phyloP scores from a whole-genome alignment of 768 basidiomycete species.

The Mycena rosella region DNA sequence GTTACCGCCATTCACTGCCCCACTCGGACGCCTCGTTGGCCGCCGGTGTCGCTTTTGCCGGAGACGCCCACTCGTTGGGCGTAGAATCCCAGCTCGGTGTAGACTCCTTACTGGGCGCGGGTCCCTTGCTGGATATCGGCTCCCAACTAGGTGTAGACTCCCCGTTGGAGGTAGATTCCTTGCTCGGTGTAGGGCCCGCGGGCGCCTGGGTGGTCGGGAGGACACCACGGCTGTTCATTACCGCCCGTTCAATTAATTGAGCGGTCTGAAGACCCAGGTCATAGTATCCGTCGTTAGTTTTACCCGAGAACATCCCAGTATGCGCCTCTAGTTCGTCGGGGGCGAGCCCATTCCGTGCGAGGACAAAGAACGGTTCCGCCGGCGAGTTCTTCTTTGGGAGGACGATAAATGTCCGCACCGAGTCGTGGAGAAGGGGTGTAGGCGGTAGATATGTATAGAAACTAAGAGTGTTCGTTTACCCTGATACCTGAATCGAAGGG shows the following conservation, averaged over 20 bases:
- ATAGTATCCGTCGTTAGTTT: slow-evolving; percentile 92
- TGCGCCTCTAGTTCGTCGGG: slow-evolving; percentile 88
- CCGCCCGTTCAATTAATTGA: slow-evolving; percentile 70
- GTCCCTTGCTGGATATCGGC: no score
- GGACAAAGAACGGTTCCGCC: slow-evolving; percentile 67
- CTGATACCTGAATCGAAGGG: background rate
- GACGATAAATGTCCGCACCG: slow-evolving; percentile 81
- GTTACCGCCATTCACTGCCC: slow-evolving; percentile 30
- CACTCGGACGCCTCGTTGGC: slow-evolving; percentile 12
- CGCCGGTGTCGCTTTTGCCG: no score
- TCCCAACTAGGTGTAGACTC: no score
- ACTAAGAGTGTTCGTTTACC: slow-evolving; percentile 58
- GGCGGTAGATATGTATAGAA: slow-evolving; percentile 87
- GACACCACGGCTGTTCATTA: slow-evolving; percentile 49
- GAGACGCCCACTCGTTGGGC: no score
- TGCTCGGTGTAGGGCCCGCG: no score
- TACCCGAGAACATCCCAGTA: slow-evolving; percentile 87
- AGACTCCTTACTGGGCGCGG: no score
- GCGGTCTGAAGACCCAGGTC: slow-evolving; percentile 80
- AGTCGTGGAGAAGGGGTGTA: slow-evolving; percentile 65
- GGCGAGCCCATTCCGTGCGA: slow-evolving; percentile 75
- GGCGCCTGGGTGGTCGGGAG: background rate
- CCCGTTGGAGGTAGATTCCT: no score
- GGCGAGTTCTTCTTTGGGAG: slow-evolving; percentile 70
- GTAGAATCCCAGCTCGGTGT: background rate